Evolutionary conservation across 148 eudicot genomes (phyloP).

Genomic region (Suaeda aralocaspica): DNA sequence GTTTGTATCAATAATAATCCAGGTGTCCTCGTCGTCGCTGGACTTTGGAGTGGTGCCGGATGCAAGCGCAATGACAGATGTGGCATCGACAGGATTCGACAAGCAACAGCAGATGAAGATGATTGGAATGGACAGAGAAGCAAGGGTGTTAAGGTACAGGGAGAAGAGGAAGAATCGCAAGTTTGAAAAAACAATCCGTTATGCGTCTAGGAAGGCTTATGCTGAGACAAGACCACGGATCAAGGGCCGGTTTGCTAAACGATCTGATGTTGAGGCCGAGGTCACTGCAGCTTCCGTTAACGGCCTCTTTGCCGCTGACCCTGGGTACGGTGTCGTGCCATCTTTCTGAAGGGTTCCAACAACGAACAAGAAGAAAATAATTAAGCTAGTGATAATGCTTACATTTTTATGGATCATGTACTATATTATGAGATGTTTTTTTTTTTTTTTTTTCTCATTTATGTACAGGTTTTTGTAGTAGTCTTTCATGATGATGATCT

Average conservation of each 20-base stretch:
- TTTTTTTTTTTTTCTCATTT: background rate
- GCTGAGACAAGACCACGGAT: conserved; percentile 85
- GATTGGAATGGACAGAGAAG: conserved; percentile 58
- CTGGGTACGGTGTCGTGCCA: conserved; percentile 67
- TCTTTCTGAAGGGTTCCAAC: conserved; percentile 24
- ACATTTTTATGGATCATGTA: background rate
- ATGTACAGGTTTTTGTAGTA: conserved; percentile 5
- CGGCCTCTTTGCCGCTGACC: conserved; percentile 29
- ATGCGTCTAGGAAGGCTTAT: conserved; percentile 80
- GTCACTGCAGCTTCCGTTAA: conserved; percentile 27
- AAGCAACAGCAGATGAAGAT: conserved; percentile 30
- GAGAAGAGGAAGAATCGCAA: conserved; percentile 83
- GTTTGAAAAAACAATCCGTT: conserved; percentile 82
- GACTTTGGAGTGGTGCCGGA: conserved; percentile 87
- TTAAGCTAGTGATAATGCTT: background rate
- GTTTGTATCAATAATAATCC: conserved; percentile 13
- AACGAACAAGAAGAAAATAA: background rate
- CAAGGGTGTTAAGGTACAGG: conserved; percentile 77
- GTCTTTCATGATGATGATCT: background rate
- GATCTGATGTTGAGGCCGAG: conserved; percentile 40
- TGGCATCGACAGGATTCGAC: conserved; percentile 28
- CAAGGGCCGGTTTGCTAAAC: conserved; percentile 83
- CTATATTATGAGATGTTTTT: background rate
- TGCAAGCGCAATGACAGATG: conserved; percentile 45
- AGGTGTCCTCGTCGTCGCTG: conserved; percentile 75